These are phyloP conservation scores for Tolypocladium inflatum DNA, from an alignment of 2,329 filamentous ascomycete species.

Conservation along the genomic window DNA sequence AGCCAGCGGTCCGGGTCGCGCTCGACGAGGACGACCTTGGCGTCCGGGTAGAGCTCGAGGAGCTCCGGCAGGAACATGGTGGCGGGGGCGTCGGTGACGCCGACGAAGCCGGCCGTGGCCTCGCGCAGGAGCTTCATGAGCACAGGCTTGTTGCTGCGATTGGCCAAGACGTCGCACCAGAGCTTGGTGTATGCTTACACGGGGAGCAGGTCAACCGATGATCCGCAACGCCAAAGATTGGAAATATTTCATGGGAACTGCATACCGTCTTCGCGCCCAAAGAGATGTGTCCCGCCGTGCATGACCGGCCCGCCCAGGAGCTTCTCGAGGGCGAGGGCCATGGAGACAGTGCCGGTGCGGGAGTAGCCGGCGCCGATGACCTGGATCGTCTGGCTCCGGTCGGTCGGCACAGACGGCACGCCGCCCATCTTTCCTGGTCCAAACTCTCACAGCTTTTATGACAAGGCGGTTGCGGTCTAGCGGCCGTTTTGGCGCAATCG, in stretches of 20 bases:
- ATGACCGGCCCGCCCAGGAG: constrained; percentile 38
- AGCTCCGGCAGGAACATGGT: constrained; percentile 33
- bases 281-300: constrained; percentile 34
- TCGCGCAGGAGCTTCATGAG: constrained; percentile 23
- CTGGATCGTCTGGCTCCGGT: constrained; percentile 21
- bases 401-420: constrained; percentile 19
- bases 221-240: too few relatives aligned
- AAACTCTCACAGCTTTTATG: background rate
- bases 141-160: constrained; percentile 10
- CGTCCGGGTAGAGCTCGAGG: constrained; percentile 37
- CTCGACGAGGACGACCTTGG: constrained; percentile 33
- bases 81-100: constrained; percentile 34
- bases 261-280: constrained; percentile 24
- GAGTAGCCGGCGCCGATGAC: constrained; percentile 33
- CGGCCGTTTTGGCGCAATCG: background rate
- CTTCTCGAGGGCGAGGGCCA: constrained; percentile 34
- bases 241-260: background rate
- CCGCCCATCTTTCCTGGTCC: constrained; percentile 11
- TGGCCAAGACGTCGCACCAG: constrained; percentile 3
- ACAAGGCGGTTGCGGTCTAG: background rate
- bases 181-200: constrained; percentile 6
- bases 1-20: constrained; percentile 26
- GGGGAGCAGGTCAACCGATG: background rate
- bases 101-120: constrained; percentile 31
- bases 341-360: constrained; percentile 27